phyloP scores from a whole-genome alignment of 495 filamentous ascomycete species.

The Saxispiralis lemnorum region DNA sequence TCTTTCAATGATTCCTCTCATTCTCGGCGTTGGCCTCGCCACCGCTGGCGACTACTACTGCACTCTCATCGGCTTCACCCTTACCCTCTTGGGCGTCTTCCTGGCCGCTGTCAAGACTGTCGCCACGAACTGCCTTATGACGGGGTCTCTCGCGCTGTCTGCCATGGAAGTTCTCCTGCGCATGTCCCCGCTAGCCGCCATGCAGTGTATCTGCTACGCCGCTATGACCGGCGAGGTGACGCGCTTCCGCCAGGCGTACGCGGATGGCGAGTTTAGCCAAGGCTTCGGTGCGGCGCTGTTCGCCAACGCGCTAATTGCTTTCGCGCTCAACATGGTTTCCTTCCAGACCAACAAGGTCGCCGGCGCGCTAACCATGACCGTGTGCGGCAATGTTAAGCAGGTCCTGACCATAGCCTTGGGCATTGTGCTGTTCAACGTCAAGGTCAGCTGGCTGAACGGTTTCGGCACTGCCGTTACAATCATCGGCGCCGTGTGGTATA shows the following conservation, averaged over 20 bases:
- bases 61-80: constrained; percentile 32
- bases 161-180: constrained; percentile 36
- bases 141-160: constrained; percentile 31
- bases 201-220: constrained; percentile 34
- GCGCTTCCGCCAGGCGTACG: constrained; percentile 13
- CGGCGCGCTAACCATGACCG: constrained; percentile 40
- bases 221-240: constrained; percentile 30
- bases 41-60: constrained; percentile 43
- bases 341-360: constrained; percentile 40
- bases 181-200: constrained; percentile 37
- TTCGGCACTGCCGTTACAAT: constrained; percentile 27
- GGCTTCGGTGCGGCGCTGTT: constrained; percentile 18
- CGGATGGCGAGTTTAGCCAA: constrained; percentile 11
- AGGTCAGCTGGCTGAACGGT: constrained; percentile 30
- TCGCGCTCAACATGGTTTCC: constrained; percentile 35
- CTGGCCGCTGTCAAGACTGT: constrained; percentile 40
- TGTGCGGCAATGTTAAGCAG: constrained; percentile 42
- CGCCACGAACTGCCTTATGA: constrained; percentile 39
- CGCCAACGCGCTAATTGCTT: constrained; percentile 35
- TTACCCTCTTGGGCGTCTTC: constrained; percentile 36
- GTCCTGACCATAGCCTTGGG: constrained; percentile 38
- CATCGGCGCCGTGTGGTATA: constrained; percentile 32
- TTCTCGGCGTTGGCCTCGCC: constrained; percentile 37
- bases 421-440: constrained; percentile 33
- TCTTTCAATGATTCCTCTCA: constrained; percentile 37